Evolutionary conservation across 2,329 filamentous ascomycete species (phyloP), one percentile per base, ranked within the genome.

Genomic region (Alternaria arbusti): DNA sequence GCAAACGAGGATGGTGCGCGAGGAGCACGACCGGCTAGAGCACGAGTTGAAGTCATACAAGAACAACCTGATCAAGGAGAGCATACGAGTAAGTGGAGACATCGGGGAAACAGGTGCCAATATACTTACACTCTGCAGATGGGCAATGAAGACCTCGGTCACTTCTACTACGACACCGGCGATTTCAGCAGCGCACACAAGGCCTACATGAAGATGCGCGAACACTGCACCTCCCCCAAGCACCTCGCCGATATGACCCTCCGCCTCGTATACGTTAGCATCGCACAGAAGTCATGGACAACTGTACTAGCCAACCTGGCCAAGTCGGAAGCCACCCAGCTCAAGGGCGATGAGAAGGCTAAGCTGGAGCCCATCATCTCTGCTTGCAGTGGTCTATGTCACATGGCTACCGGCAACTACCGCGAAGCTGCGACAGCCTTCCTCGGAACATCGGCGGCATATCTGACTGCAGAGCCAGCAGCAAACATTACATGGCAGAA

Each of bases 31-130:
- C 59, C 88, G 91, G n/a, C 84, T 98, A 59, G 93, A 97, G 76
- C 84, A 87, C 15, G 93, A 98, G 79, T 84, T 99, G 20, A 94
- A 94, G 79, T 91, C 90, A 1, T 98, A 98, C 81, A 97, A 96
- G 82, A 97, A 97, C 77, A 99, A 98, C 74, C 83, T 98, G 46
- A 94, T 99, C 73, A 97, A 97, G 78, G 96, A 99, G 82, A 97
- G 94, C 82, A 97, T 98, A 74, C 84, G 94, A 70, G 94, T 96
- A 84, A 75, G 73, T 65, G 9, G n/a, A 10, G 15, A 23, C 44
- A 13, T 3, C 49, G 64, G 58, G 9, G 17, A 5, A 7, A 40
- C 5, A 1, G 11, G 3, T 6, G 2, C 1, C 0, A 11, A 6
- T 23, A 46, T 12, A 49, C 64, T 72, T 20, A 70, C 54, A 32